Evolutionary conservation across 768 basidiomycete species (phyloP).

Genomic region (Rhodosporidiobolus sp.): DNA sequence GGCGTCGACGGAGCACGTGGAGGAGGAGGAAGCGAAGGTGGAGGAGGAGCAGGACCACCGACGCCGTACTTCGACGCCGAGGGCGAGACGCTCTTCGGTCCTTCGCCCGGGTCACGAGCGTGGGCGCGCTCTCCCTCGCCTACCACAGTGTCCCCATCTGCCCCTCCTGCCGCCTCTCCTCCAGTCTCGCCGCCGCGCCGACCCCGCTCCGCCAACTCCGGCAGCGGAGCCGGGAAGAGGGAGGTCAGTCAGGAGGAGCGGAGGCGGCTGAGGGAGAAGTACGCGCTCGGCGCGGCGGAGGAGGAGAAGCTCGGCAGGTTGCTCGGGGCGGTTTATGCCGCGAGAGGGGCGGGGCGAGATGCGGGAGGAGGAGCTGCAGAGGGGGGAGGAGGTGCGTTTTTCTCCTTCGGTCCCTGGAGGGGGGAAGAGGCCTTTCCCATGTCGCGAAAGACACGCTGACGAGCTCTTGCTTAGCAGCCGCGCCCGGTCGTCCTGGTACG

Average conservation of each 20-base stretch:
- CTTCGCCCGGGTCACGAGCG: neutral
- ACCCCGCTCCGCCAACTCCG: neutral
- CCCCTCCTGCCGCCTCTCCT: neutral
- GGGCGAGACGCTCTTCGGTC: constrained; percentile 6
- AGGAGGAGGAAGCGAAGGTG: neutral
- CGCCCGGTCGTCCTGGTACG: neutral
- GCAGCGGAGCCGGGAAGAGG: neutral
- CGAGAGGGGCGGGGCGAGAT: neutral
- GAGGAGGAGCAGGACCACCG: neutral
- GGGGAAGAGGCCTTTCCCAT: no score
- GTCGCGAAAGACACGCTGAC: no score
- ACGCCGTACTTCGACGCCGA: neutral
- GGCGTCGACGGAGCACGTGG: neutral
- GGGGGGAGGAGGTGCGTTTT: neutral
- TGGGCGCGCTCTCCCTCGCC: neutral
- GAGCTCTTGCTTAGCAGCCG: no score
- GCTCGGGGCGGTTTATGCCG: neutral
- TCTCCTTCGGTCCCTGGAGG: neutral
- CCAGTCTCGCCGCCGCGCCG: neutral
- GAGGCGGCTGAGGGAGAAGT: neutral
- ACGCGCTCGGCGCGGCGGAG: neutral
- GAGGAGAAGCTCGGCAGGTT: neutral
- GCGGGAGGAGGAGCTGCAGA: neutral
- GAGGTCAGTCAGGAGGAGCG: neutral
- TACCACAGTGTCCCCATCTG: no score